Percentiles rank a stretch among this genome's conserved stretches.
Conservation (phyloP, 768 basidiomycete species). For the Tricholoma sp. region DNA sequence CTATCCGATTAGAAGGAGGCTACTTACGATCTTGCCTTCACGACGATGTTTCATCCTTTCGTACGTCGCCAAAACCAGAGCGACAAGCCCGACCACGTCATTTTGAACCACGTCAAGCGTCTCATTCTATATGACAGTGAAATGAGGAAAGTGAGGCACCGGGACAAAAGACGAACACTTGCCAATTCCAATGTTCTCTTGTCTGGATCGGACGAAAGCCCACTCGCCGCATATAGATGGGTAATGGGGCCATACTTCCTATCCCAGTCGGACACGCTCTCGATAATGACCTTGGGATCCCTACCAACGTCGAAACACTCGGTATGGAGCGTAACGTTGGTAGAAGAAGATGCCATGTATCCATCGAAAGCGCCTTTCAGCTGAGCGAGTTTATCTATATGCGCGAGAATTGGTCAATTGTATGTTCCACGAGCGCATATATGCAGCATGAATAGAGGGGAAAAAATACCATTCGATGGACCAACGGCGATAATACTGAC, state of each 20-base stretch:
- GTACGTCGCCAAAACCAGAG: constrained; percentile 21
- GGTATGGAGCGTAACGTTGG: constrained; percentile 14
- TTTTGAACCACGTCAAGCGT: constrained; percentile 23
- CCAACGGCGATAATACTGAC: neutral
- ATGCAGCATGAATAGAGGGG: neutral
- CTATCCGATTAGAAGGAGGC: neutral
- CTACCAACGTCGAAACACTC: constrained; percentile 19
- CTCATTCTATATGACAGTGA: constrained; percentile 14
- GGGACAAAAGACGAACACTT: neutral
- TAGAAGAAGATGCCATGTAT: constrained; percentile 1
- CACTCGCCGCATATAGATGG: constrained; percentile 25
- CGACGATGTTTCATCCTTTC: constrained; percentile 25
- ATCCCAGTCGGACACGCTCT: constrained; percentile 17
- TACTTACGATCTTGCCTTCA: constrained; percentile 25
- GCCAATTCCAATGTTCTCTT: neutral
- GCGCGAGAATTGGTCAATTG: neutral
- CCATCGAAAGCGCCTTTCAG: neutral
- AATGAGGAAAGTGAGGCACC: neutral
- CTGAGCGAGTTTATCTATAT: neutral
- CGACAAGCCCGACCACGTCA: constrained; percentile 23
- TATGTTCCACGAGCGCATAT: neutral
- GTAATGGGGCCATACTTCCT: constrained; percentile 25
- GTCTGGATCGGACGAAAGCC: constrained; percentile 4
- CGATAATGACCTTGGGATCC: constrained; percentile 14
- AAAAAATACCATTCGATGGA: neutral